Conservation (phyloP, 2,329 filamentous ascomycete genomes). For the Chrysosphaeria jannelii region DNA sequence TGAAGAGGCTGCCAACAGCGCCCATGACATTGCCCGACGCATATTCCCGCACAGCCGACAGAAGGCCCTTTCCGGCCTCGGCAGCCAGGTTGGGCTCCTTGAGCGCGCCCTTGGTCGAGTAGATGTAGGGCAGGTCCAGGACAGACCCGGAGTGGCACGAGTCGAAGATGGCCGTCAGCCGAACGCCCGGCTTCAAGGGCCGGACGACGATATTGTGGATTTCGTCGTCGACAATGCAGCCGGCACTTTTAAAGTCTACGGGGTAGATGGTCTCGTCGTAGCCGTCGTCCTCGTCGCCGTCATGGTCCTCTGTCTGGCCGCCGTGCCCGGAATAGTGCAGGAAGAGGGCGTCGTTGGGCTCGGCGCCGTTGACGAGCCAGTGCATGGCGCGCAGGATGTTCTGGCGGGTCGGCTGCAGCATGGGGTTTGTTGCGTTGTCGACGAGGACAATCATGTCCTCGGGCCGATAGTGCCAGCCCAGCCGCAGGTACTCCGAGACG, state of each 20-base stretch:
- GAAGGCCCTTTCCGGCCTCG: slow-evolving; percentile 32
- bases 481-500: slow-evolving; percentile 38
- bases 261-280: slow-evolving; percentile 57
- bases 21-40: slow-evolving; percentile 47
- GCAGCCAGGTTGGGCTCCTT: slow-evolving; percentile 39
- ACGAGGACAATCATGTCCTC: slow-evolving; percentile 60
- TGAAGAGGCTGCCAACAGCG: slow-evolving; percentile 52
- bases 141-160: slow-evolving; percentile 38
- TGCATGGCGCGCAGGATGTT: slow-evolving; percentile 49
- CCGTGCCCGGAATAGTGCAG: slow-evolving; percentile 54
- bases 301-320: slow-evolving; percentile 40
- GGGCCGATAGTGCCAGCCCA: slow-evolving; percentile 37
- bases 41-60: slow-evolving; percentile 27
- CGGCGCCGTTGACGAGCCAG: slow-evolving; percentile 42
- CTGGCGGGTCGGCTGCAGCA: slow-evolving; percentile 41
- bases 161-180: slow-evolving; percentile 31
- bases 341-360: slow-evolving; percentile 48
- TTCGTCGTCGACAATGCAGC: slow-evolving; percentile 59
- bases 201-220: slow-evolving; percentile 46
- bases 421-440: slow-evolving; percentile 39
- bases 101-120: slow-evolving; percentile 35
- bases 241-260: slow-evolving; percentile 36
- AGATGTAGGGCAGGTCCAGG: slow-evolving; percentile 35
- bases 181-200: slow-evolving; percentile 22
- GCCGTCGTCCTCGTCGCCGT: slow-evolving; percentile 52